Percentiles rank a stretch among this genome's conserved stretches.
Evolutionary conservation across 2,329 filamentous ascomycete genomes (phyloP).

Genomic region (Cytospora leucostoma): DNA sequence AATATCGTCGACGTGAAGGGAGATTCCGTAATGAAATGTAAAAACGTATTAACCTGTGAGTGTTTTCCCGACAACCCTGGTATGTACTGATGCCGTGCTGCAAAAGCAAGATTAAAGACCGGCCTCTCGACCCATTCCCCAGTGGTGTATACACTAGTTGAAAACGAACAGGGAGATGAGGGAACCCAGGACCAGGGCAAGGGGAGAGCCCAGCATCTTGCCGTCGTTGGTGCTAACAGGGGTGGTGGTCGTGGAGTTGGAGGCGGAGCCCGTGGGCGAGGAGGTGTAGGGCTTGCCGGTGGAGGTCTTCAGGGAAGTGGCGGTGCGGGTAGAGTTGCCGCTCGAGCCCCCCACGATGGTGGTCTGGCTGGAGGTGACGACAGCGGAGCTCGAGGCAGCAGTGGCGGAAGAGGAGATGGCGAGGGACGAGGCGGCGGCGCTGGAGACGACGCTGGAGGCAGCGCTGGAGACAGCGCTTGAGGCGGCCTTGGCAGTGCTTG

Average conservation of each 20-base stretch:
- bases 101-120: conserved; percentile 2
- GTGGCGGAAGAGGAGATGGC: conserved; percentile 28
- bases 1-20: background rate
- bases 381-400: conserved; percentile 26
- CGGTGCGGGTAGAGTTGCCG: conserved; percentile 28
- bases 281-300: conserved; percentile 27
- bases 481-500: conserved; percentile 19
- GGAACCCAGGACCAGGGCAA: conserved; percentile 43
- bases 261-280: conserved; percentile 27
- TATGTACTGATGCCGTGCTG: conserved; percentile 6
- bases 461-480: conserved; percentile 23
- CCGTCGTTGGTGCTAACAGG: conserved; percentile 40
- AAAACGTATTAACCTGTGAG: conserved; percentile 12
- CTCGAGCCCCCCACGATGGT: conserved; percentile 19
- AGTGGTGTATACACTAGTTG: conserved; percentile 38
- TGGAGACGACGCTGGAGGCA: conserved; percentile 23
- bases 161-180: conserved; percentile 45
- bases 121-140: conserved; percentile 1
- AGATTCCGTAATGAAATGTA: conserved; percentile 4
- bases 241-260: conserved; percentile 31
- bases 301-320: conserved; percentile 23
- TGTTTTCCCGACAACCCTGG: background rate
- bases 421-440: conserved; percentile 23
- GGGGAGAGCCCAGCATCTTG: conserved; percentile 42
- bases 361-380: conserved; percentile 30